Base-by-base conservation (phyloP, 2,329 filamentous ascomycete genomes). In the Keithomyces neogunnii region DNA sequence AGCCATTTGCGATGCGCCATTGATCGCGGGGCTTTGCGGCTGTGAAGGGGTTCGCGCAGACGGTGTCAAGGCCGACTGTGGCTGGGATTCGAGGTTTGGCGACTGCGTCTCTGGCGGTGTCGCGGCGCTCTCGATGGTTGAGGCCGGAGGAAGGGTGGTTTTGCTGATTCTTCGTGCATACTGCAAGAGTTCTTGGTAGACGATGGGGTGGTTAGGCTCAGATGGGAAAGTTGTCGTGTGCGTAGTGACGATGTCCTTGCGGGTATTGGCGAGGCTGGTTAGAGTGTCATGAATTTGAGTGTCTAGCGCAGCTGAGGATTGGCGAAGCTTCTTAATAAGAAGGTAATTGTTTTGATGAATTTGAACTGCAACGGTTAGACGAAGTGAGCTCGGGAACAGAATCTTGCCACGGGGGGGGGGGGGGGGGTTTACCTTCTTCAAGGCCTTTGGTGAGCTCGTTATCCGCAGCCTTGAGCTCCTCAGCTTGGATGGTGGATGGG, bases 141-240 rank as follows among this genome's bases (percentile, higher is more conserved):
- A 71, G 0, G 80, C 80, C 0, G 84, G 84, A 0, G 89, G 88
- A 10, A 89, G 76, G 1, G 89, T 92, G 57, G 85, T 89, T 64
- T 84, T 86, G 65, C 84, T 86, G 62, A 95, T 93, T 56, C 85
- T 83, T 43, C 85, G 85, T 28, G 88, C 89, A 64, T 89, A 93
- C 55, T 75, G 77, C 28, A 95, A 81, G 0, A 95, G 80, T 58
- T 91, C 85, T 44, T 82, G 77, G 62, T 89, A 88, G 3, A 78
- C 78, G 47, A 93, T 78, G 8, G 74, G 68, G 57, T 78, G 74
- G 62, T 73, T 77, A 2, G 74, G 69, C 4, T 67, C 69, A 5
- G 74, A 64, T 4, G 80, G 74, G 56, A 80, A 79, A 28, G 69
- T 70, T 5, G 81, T 84, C 1, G 78, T 76, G 3, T 80, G 76